A percentile compares a stretch with the other conserved stretches of the same genome.
Conservation (phyloP, 2,329 filamentous ascomycete genomes). For the Alternaria longipes region DNA sequence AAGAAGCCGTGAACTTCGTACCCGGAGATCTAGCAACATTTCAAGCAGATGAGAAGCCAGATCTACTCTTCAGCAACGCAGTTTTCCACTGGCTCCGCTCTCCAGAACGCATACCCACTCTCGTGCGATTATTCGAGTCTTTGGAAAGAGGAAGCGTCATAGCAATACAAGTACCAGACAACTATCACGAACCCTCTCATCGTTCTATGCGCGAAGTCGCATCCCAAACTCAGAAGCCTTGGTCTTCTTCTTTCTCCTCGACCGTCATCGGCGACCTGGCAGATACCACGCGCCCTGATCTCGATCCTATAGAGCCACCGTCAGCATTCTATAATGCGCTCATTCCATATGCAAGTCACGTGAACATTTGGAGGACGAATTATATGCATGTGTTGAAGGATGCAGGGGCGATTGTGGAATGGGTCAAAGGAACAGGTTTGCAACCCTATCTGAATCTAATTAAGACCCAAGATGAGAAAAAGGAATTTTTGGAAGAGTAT, state of each 20-base stretch:
- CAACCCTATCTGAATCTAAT: constrained; percentile 64
- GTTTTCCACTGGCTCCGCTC: constrained; percentile 67
- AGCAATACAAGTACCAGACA: constrained; percentile 65
- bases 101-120: constrained; percentile 55
- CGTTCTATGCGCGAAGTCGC: constrained; percentile 60
- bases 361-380: constrained; percentile 64
- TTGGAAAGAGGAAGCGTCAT: constrained; percentile 59
- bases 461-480: constrained; percentile 47
- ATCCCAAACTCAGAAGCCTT: constrained; percentile 41
- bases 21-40: constrained; percentile 59
- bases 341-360: constrained; percentile 45
- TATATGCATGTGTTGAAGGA: constrained; percentile 64
- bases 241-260: constrained; percentile 45
- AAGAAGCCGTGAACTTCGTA: constrained; percentile 53
- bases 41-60: constrained; percentile 25
- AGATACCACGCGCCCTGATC: constrained; percentile 39
- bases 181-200: constrained; percentile 61
- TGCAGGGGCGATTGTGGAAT: constrained; percentile 64
- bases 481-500: constrained; percentile 60
- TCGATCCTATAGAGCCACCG: constrained; percentile 61
- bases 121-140: constrained; percentile 55
- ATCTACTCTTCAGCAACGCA: constrained; percentile 65
- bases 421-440: constrained; percentile 67
- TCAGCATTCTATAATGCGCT: constrained; percentile 61
- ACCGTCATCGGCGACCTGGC: constrained; percentile 28